phyloP scores from a whole-genome alignment of 78 protist genomes.

The Emiliania huxleyi region DNA sequence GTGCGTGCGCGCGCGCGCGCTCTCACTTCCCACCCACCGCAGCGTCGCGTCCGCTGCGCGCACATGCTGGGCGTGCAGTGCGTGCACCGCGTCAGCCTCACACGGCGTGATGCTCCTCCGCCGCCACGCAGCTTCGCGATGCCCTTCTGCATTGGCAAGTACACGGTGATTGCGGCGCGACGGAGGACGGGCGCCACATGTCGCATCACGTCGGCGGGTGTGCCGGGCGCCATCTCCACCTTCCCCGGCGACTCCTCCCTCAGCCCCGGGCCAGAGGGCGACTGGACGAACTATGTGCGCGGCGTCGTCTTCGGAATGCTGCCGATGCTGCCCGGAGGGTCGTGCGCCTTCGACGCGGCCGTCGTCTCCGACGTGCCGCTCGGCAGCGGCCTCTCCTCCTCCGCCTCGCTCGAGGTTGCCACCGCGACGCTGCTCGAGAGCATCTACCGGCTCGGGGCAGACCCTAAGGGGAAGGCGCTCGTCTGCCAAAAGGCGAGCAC shows the following conservation, averaged over 20 bases:
- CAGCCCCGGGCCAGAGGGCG: background rate
- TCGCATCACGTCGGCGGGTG: background rate
- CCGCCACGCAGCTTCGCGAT: background rate
- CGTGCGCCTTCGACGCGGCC: background rate
- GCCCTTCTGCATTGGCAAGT: background rate
- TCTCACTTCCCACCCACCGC: too few species aligned
- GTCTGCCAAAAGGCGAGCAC: slow-evolving; percentile 35
- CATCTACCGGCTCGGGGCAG: background rate
- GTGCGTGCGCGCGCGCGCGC: too few species aligned
- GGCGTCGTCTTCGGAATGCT: background rate
- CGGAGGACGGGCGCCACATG: background rate
- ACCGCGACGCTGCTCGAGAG: background rate
- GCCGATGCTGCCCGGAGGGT: background rate
- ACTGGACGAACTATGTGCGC: background rate
- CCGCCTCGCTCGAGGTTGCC: slow-evolving; percentile 31
- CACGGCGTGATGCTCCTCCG: background rate
- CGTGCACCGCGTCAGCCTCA: too few species aligned
- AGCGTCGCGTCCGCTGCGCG: too few species aligned
- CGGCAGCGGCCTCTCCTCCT: background rate
- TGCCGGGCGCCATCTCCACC: background rate
- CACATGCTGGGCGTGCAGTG: too few species aligned
- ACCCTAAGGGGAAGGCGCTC: background rate
- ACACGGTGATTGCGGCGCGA: background rate
- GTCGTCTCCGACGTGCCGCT: background rate
- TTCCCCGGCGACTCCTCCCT: background rate